phyloP scores from a whole-genome alignment of 2,329 filamentous ascomycete genomes.

The Trichoderma sp. region DNA sequence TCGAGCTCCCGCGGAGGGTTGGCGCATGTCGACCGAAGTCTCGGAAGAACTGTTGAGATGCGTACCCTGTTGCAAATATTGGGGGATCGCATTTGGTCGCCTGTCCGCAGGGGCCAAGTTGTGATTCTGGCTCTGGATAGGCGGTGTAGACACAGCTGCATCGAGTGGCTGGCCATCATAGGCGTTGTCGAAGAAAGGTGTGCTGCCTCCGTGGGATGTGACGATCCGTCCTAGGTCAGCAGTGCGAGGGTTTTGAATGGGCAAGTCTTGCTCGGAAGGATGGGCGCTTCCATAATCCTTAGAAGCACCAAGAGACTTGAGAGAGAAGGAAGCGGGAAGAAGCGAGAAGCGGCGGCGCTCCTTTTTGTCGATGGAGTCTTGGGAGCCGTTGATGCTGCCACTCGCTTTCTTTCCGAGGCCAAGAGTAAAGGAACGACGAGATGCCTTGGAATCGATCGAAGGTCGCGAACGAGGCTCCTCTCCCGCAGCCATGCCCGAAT shows the following conservation, averaged over 20 bases:
- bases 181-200: constrained; percentile 43
- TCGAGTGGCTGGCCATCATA: constrained; percentile 41
- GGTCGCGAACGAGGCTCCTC: constrained; percentile 54
- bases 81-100: constrained; percentile 47
- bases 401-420: constrained; percentile 70
- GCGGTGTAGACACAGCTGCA: constrained; percentile 37
- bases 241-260: constrained; percentile 49
- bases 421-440: constrained; percentile 70
- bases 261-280: constrained; percentile 51
- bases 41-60: constrained; percentile 55
- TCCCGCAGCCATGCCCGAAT: constrained; percentile 45
- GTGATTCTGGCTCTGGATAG: constrained; percentile 41
- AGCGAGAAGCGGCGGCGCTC: constrained; percentile 70
- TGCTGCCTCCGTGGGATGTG: constrained; percentile 39
- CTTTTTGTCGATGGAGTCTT: constrained; percentile 58
- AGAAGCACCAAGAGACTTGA: constrained; percentile 61
- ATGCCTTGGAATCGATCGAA: constrained; percentile 69
- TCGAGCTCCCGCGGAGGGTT: constrained; percentile 41
- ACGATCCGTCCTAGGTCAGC: constrained; percentile 35
- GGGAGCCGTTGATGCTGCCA: constrained; percentile 62
- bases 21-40: constrained; percentile 52
- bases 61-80: constrained; percentile 47
- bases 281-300: constrained; percentile 53
- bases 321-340: constrained; percentile 63
- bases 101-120: constrained; percentile 43